These are phyloP conservation scores for Allium sativum DNA, from an alignment of 106 monocot species.

Conservation along the genomic window DNA sequence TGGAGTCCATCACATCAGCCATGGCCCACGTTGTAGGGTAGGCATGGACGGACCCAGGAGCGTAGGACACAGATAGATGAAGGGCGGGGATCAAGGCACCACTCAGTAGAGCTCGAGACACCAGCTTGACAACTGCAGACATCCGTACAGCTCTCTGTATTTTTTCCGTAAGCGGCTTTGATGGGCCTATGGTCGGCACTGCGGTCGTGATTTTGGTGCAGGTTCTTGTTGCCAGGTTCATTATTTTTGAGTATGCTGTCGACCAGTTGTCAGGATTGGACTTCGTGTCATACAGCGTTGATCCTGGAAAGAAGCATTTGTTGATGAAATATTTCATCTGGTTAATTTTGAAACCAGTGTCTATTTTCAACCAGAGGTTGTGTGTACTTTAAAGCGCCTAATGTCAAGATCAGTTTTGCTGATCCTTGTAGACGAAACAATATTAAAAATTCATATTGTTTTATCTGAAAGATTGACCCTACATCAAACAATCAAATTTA, in stretches of 20 bases:
- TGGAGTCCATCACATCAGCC: constrained; percentile 9
- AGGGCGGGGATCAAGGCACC: constrained; percentile 24
- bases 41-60: background rate
- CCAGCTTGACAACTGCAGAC: constrained; percentile 40
- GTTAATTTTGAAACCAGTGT: too few species aligned
- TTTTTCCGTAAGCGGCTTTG: background rate
- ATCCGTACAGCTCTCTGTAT: constrained; percentile 32
- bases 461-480: too few species aligned
- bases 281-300: background rate
- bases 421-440: too few species aligned
- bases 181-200: background rate
- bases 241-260: background rate
- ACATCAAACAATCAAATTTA: too few species aligned
- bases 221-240: background rate
- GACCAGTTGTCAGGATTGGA: constrained; percentile 5
- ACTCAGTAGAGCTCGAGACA: constrained; percentile 27
- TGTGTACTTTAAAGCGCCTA: too few species aligned
- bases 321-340: too few species aligned
- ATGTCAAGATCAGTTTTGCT: too few species aligned
- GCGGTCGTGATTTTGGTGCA: constrained; percentile 9
- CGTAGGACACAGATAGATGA: constrained; percentile 15
- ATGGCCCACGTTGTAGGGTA: constrained; percentile 12
- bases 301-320: background rate
- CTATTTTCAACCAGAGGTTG: too few species aligned
- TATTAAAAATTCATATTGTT: too few species aligned